These are phyloP conservation scores for Leucocoprinus sp. DNA, from an alignment of 768 basidiomycete species.

Conservation along the genomic window DNA sequence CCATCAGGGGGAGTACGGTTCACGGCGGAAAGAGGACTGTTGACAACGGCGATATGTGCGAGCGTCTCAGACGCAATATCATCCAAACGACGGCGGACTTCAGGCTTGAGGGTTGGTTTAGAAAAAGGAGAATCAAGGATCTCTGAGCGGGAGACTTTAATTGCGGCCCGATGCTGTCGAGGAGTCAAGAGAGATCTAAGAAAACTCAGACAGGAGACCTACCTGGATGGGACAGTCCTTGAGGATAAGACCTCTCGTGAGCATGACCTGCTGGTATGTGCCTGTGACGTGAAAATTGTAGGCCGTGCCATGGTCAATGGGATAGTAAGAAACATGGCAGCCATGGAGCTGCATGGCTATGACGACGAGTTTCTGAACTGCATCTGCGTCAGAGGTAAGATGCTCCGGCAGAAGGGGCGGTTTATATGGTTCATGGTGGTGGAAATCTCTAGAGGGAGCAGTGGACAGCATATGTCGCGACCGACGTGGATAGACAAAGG, in stretches of 20 bases:
- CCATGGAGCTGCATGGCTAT: constrained; percentile 75
- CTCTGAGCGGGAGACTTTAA: constrained; percentile 89
- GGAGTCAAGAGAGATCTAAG: constrained; percentile 14
- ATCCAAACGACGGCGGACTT: constrained; percentile 80
- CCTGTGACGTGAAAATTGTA: constrained; percentile 93
- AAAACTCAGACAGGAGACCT: constrained; percentile 13
- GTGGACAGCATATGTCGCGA: constrained; percentile 61
- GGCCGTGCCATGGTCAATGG: constrained; percentile 60
- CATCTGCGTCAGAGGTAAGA: constrained; percentile 51
- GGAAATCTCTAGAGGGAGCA: constrained; percentile 56
- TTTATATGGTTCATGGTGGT: constrained; percentile 34
- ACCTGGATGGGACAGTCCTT: constrained; percentile 88
- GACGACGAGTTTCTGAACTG: constrained; percentile 71
- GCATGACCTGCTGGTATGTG: constrained; percentile 87
- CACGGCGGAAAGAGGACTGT: constrained; percentile 68
- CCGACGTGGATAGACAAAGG: constrained; percentile 86
- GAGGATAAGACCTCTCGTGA: constrained; percentile 79
- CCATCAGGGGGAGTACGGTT: constrained; percentile 73
- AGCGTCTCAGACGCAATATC: constrained; percentile 90
- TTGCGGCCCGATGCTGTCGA: constrained; percentile 67
- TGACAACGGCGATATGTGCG: constrained; percentile 91
- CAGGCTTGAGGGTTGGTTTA: constrained; percentile 71
- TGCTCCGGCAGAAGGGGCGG: constrained; percentile 29
- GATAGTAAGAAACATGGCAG: constrained; percentile 75
- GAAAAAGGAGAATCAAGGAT: constrained; percentile 81